Conservation (phyloP, 2,329 filamentous ascomycete species). For the Penicillium sp. region DNA sequence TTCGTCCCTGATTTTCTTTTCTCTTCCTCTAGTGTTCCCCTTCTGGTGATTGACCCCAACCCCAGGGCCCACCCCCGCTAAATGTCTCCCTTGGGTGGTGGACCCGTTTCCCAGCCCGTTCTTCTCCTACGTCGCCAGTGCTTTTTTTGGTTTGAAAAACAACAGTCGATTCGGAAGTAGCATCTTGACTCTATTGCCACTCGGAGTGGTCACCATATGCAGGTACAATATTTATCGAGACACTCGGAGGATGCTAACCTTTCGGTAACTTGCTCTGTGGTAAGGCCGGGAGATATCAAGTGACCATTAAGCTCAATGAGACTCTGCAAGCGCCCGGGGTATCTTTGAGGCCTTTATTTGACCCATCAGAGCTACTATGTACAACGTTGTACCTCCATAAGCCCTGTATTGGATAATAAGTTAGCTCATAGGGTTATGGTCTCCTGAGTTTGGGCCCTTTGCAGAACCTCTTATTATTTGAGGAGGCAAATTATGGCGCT, state of each 20-base stretch:
- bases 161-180: background rate
- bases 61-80: background rate
- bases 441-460: conserved; percentile 1
- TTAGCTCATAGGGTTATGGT: background rate
- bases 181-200: background rate
- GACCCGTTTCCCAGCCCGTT: background rate
- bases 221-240: conserved; percentile 1
- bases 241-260: background rate
- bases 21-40: background rate
- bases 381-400: background rate
- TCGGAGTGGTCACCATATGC: background rate
- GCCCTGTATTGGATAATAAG: background rate
- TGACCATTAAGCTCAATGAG: background rate
- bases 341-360: background rate
- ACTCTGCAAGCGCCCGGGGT: background rate
- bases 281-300: background rate
- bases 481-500: background rate
- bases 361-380: background rate
- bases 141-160: background rate
- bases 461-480: background rate
- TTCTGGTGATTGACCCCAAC: background rate
- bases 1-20: background rate
- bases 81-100: conserved; percentile 4
- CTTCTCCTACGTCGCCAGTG: background rate
- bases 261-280: background rate